These are phyloP conservation scores for Colletotrichum aenigma DNA, from an alignment of 2,329 filamentous ascomycete genomes.

Conservation along the genomic window DNA sequence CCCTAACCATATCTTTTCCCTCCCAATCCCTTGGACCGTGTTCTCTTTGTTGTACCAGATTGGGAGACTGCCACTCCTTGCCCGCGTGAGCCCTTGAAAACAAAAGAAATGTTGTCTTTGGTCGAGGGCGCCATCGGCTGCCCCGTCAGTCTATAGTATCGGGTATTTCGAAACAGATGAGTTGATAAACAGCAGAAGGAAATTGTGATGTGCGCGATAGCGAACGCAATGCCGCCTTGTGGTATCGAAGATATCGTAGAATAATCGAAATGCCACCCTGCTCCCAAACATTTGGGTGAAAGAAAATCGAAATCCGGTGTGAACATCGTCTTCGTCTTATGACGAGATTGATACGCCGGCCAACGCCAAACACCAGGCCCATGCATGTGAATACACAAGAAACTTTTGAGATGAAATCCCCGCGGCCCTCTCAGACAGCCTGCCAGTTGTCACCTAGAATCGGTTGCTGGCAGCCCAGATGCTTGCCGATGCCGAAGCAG, in stretches of 20 bases:
- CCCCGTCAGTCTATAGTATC: conserved; percentile 23
- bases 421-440: neutral
- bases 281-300: conserved; percentile 18
- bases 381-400: conserved; percentile 19
- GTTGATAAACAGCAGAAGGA: conserved; percentile 7
- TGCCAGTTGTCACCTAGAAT: conserved; percentile 45
- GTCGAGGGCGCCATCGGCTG: neutral
- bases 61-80: conserved; percentile 16
- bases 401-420: conserved; percentile 10
- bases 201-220: conserved; percentile 14
- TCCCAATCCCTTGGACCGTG: conserved; percentile 11
- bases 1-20: neutral
- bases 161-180: conserved; percentile 22
- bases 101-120: conserved; percentile 19
- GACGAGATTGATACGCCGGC: conserved; percentile 2
- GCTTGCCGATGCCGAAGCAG: conserved; percentile 78
- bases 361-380: conserved; percentile 21
- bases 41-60: conserved; percentile 9
- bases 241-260: conserved; percentile 23
- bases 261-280: conserved; percentile 16
- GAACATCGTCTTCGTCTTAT: neutral
- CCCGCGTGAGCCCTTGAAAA: conserved; percentile 15
- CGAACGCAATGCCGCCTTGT: conserved; percentile 9
- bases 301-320: conserved; percentile 20
- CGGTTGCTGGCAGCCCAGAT: conserved; percentile 76